Conservation (phyloP, 305 asterid species). For the Vinca major region DNA sequence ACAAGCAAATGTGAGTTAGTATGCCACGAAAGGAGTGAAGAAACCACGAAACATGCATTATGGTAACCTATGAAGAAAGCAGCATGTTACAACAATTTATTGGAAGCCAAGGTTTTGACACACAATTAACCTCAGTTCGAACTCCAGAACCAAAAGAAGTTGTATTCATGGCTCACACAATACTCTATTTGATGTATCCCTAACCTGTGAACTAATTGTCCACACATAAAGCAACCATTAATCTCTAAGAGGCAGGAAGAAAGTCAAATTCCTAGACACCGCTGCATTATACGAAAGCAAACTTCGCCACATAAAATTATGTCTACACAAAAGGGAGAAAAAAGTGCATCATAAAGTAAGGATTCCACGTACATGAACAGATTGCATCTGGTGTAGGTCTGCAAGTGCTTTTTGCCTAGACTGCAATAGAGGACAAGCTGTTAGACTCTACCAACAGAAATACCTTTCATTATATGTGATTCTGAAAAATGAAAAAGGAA, state of each 20-base stretch:
- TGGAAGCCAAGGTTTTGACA: neutral
- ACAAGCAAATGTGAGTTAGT: neutral
- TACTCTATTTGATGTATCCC: neutral
- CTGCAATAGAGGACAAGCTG: slow-evolving; percentile 38
- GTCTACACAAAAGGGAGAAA: slow-evolving; percentile 9
- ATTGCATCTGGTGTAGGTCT: slow-evolving; percentile 84
- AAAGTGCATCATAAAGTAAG: slow-evolving; percentile 1
- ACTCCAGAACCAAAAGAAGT: neutral
- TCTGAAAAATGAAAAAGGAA: neutral
- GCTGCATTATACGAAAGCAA: neutral
- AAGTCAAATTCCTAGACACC: neutral
- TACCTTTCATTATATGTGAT: neutral
- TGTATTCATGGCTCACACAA: neutral
- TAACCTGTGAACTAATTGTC: neutral
- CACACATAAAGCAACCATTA: neutral
- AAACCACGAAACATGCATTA: neutral
- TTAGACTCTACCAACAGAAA: neutral
- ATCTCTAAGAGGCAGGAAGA: neutral
- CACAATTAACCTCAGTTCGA: neutral
- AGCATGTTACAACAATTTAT: neutral
- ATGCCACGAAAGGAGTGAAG: neutral
- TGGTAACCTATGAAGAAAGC: neutral
- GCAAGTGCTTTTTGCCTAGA: slow-evolving; percentile 94
- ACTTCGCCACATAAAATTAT: neutral
- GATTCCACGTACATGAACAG: slow-evolving; percentile 60